A percentile compares a stretch with the other conserved stretches of the same genome.
Evolutionary conservation across 106 monocot species (phyloP).

Genomic region (Dioscorea zingiberensis): DNA sequence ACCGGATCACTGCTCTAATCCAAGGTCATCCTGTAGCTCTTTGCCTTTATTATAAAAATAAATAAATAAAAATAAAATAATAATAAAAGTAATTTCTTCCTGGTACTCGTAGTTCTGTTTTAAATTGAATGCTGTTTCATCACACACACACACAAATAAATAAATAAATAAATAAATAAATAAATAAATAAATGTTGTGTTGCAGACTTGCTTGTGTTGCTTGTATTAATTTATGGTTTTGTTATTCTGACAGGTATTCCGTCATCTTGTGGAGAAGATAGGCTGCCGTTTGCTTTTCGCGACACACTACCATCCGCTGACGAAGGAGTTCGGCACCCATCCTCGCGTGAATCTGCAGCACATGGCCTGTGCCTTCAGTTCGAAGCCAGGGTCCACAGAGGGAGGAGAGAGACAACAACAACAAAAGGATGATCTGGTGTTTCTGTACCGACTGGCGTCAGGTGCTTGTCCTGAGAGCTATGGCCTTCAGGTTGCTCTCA

Average conservation of each 20-base stretch:
- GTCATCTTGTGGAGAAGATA: slow-evolving; percentile 79
- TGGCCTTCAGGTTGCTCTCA: slow-evolving; percentile 76
- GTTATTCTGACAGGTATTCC: slow-evolving; percentile 49
- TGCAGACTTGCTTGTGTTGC: neutral
- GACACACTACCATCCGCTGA: slow-evolving; percentile 93
- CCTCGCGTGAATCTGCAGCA: slow-evolving; percentile 79
- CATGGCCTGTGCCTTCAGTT: slow-evolving; percentile 73
- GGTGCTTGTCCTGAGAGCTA: slow-evolving; percentile 93
- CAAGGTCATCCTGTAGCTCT: no score
- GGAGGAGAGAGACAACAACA: no score
- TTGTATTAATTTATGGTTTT: no score
- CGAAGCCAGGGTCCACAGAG: slow-evolving; percentile 7
- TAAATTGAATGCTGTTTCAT: no score
- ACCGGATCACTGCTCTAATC: no score
- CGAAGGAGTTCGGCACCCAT: slow-evolving; percentile 84
- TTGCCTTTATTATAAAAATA: no score
- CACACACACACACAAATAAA: no score
- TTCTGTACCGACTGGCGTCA: slow-evolving; percentile 67
- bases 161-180: no score
- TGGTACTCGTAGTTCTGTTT: no score
- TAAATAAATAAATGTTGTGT: no score
- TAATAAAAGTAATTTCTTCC: no score
- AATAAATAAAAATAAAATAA: no score
- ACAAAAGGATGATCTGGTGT: slow-evolving; percentile 38
- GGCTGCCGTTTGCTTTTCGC: slow-evolving; percentile 82